Percentiles rank a stretch among this genome's conserved stretches.
phyloP scores from a whole-genome alignment of 2,329 filamentous ascomycete genomes.

The Scytalidium sp. region DNA sequence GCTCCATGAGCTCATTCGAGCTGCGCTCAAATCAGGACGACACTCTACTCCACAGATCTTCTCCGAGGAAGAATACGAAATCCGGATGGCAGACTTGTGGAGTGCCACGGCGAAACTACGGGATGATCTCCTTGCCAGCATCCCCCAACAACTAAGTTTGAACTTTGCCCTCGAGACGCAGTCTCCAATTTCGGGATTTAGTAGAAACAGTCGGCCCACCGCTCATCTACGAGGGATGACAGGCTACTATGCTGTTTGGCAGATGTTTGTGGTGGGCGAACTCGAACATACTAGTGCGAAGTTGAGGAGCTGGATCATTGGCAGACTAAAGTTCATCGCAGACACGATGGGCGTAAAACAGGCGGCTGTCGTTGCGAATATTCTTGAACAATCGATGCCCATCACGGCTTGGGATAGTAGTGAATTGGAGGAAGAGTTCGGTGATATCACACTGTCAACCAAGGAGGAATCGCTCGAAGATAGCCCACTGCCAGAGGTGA shows the following conservation, averaged over 20 bases:
- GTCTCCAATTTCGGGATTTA: background rate
- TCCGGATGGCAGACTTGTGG: constrained; percentile 7
- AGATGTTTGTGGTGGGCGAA: constrained; percentile 17
- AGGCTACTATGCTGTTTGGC: constrained; percentile 23
- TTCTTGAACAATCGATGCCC: constrained; percentile 2
- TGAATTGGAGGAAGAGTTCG: background rate
- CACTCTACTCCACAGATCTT: constrained; percentile 7
- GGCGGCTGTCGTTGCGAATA: constrained; percentile 17
- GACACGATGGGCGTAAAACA: constrained; percentile 17
- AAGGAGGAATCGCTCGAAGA: too few relatives aligned
- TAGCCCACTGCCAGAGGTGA: too few relatives aligned
- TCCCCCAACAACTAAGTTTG: constrained; percentile 19
- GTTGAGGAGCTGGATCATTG: constrained; percentile 17
- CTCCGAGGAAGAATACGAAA: constrained; percentile 7
- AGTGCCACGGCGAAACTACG: constrained; percentile 15
- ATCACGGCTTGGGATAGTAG: constrained; percentile 10
- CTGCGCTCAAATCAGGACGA: constrained; percentile 11
- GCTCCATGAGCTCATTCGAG: constrained; percentile 19
- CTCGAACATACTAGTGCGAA: constrained; percentile 17
- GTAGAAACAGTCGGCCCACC: background rate
- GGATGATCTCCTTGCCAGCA: constrained; percentile 21
- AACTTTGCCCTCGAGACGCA: background rate
- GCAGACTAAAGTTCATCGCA: constrained; percentile 13
- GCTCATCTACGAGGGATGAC: background rate
- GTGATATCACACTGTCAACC: background rate